Evolutionary conservation across 805 yeast genomes (phyloP), one percentile per base, ranked within the genome.

Genomic region (Zygosaccharomyces rouxii): DNA sequence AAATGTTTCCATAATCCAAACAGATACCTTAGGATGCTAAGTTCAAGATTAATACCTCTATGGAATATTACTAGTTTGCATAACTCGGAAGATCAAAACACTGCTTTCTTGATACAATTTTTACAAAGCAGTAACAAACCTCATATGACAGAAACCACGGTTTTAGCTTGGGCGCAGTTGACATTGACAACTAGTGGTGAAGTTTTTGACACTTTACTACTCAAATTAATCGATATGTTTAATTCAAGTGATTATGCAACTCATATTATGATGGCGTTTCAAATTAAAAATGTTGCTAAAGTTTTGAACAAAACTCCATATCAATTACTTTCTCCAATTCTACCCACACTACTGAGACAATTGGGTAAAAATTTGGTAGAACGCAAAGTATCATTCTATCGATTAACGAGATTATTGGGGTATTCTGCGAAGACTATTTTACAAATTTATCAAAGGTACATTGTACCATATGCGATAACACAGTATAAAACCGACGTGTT

Each of bases 251-350:
- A 83, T 61, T 80, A 79, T 45, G 84, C 83, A 56, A 52, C 56
- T 21, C 81, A 80, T 52, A 77, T 82, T 0, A 80, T 87, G 55
- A 70, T 86, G 55, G 89, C 89, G 0, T 80, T 81, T 53, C 83
- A 82, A 48, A 68, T 92, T 3, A 68, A 78, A 19, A 68, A 74
- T 29, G 74, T 86, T 10, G 84, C 97, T 0, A 57, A 68, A 14
- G 71, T 79, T 1, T 78, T 79, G 55, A 66, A 72, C 1, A 68
- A 78, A 30, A 79, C 96, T 0, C 83, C 95, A 0, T 89, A 92
- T 79, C 87, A 85, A 61, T 67, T 92, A 11, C 70, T 89, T 18
- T 80, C 86, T 6, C 96, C 96, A 0, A 86, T 80, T 52, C 75
- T 94, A 57, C 89, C 92, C 2, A 77, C 83, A 30, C 72, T 89